Evolutionary conservation across 2,329 filamentous ascomycete genomes (phyloP), one percentile per base, ranked within the genome.

Genomic region (Aspergillus niger): DNA sequence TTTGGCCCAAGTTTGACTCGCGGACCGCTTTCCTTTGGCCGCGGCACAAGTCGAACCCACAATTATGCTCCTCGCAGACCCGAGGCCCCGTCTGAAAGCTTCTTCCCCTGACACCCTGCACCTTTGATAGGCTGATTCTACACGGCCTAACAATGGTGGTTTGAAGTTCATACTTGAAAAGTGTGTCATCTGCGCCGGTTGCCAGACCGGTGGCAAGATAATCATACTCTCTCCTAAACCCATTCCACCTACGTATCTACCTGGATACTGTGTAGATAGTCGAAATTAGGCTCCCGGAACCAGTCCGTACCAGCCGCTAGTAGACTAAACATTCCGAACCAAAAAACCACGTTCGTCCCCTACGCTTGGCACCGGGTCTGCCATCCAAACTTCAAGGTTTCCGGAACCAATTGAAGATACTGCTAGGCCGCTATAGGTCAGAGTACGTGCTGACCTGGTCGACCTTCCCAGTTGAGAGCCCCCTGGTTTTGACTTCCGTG

Each of bases 301-400:
- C 26, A 32, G 30, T 26, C 47, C 47, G 47, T 30, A 50, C 47
- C n/a, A 17, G 24, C 47, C 47, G 26, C 47, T 50, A 50, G 47
- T 20, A 7, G 26, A 26, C 26, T 7, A 50, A 50, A n/a, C 20
- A 30, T 30, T 2, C 26, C 26, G 47, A 50, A 32, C 47, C 47
- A 50, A 8, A 36, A 36, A 50, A 30, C 26, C 53, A 24, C 24
- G 39, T 26, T 55, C 30, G 39, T 55, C 26, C 52, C 53, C 53
- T 55, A 32, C 22, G 24, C 39, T 55, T 55, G 53, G 53, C 53
- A 20, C 8, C 24, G 53, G 39, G 49, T 50, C 52, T 54, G 43
- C 49, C 49, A 15, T 52, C 54, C 41, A 44, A 22, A 30, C 17
- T 24, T 49, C 41, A 61, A 51, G 56, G 59, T 61, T 61, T 61